Evolutionary conservation across 2,329 filamentous ascomycete genomes (phyloP).

Genomic region (Ophiosphaerella herpotricha): DNA sequence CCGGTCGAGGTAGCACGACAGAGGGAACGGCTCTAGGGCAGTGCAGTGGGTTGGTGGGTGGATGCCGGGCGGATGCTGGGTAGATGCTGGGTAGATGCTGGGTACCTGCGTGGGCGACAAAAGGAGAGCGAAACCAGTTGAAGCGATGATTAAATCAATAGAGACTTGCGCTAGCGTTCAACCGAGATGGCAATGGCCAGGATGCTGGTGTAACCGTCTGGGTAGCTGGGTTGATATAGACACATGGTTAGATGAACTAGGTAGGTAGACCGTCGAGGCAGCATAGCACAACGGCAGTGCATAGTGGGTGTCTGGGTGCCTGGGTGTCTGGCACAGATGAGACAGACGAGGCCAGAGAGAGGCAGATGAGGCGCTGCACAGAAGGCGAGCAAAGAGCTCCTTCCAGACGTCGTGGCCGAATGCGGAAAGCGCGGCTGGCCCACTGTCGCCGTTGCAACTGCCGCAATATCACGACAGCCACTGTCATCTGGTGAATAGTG

Average conservation of each 20-base stretch:
- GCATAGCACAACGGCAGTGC: no score
- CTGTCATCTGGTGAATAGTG: background rate
- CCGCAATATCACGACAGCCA: constrained; percentile 4
- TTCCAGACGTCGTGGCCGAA: constrained; percentile 16
- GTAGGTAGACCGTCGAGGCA: no score
- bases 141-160: constrained; percentile 19
- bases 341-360: background rate
- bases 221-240: background rate
- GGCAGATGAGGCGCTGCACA: background rate
- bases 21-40: constrained; percentile 16
- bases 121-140: constrained; percentile 1
- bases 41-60: constrained; percentile 14
- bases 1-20: constrained; percentile 22
- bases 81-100: constrained; percentile 11
- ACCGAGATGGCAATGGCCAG: constrained; percentile 14
- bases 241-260: no score
- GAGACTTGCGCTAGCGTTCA: constrained; percentile 19
- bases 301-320: background rate
- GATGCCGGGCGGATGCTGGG: constrained; percentile 11
- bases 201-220: constrained; percentile 18
- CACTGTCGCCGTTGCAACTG: constrained; percentile 5
- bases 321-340: no score
- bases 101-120: constrained; percentile 32
- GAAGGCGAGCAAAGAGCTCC: background rate
- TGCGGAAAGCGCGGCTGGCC: constrained; percentile 16